Conservation (phyloP, 345 rosid genomes). For the Citrus medica region DNA sequence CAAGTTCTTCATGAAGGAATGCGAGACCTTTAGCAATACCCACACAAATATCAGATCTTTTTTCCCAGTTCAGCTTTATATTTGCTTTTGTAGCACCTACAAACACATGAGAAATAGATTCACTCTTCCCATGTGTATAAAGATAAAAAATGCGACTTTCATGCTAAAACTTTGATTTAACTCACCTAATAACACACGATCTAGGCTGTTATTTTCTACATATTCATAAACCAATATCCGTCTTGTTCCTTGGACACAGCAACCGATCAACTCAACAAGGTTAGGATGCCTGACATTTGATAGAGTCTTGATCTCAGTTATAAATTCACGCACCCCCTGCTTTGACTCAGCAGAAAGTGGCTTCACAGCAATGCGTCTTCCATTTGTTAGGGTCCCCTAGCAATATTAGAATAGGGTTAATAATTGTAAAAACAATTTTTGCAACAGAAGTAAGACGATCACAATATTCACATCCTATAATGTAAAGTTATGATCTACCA, state of each 20-base stretch:
- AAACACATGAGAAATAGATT: conserved; percentile 6
- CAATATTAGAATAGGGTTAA: conserved; percentile 10
- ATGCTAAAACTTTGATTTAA: background rate
- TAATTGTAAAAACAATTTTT: background rate
- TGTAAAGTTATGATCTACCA: background rate
- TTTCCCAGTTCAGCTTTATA: conserved; percentile 62
- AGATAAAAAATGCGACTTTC: background rate
- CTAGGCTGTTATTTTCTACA: conserved; percentile 79
- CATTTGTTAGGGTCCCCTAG: conserved; percentile 45
- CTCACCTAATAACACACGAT: conserved; percentile 61
- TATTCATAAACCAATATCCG: conserved; percentile 85
- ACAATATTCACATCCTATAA: background rate
- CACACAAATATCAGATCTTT: conserved; percentile 75
- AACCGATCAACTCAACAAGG: conserved; percentile 86
- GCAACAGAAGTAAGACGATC: background rate
- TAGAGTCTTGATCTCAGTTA: conserved; percentile 69
- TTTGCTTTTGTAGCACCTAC: conserved; percentile 45
- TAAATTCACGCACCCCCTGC: conserved; percentile 65
- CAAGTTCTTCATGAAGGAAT: conserved; percentile 83
- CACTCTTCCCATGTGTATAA: background rate
- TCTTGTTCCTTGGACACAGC: conserved; percentile 61
- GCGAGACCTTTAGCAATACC: conserved; percentile 83
- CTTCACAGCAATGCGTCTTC: conserved; percentile 49
- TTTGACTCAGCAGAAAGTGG: conserved; percentile 49
- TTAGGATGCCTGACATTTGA: conserved; percentile 74